Evolutionary conservation across 2,329 filamentous ascomycete species (phyloP), one percentile per base, ranked within the genome.

Genomic region (Scortechinia acanthostroma): DNA sequence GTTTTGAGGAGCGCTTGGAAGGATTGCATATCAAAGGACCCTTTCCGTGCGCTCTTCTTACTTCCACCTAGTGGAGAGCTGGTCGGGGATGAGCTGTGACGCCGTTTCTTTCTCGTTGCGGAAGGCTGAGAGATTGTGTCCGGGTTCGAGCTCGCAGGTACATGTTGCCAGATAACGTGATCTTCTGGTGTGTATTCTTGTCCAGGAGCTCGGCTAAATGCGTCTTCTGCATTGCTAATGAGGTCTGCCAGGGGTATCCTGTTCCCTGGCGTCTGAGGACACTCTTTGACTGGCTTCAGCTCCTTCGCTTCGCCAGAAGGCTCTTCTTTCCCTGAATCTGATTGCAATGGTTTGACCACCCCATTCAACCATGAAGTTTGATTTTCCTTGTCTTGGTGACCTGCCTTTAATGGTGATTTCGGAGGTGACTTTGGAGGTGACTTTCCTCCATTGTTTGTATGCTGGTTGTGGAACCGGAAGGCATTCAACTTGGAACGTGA

Each of bases 161-260:
- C 59, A 56, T 70, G 66, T 48, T 77, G 71, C 79, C 79, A 83
- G 43, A 71, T 68, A 40, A 83, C 66, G 53, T 78, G 73, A 49
- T 83, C 79, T 50, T 80, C 73, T 1, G 78, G 79, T 1, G 77
- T 80, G 16, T 65, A 57, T n/a, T 65, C 59, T 17, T 70, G 65
- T 44, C 64, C 65, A 21, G 65, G 62, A n/a, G 64, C 63, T 47
- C 66, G 64, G 51, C 66, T 70, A 28, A 69, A 65, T 6, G 68
- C 68, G 53, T 80, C 75, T 56, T 82, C 77, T 42, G 70, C 70
- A 55, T 80, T 78, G 49, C 76, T 76, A 42, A 83, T 76, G 22
- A 83, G 62, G 49, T 82, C 77, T 22, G 76, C 75, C 13, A 83
- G 61, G 20, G 77, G 75, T 30, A 82, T 68, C 46, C 76, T 65